Conservation (phyloP, 352 stramenopile species). For the Globisporangium nodosum region DNA sequence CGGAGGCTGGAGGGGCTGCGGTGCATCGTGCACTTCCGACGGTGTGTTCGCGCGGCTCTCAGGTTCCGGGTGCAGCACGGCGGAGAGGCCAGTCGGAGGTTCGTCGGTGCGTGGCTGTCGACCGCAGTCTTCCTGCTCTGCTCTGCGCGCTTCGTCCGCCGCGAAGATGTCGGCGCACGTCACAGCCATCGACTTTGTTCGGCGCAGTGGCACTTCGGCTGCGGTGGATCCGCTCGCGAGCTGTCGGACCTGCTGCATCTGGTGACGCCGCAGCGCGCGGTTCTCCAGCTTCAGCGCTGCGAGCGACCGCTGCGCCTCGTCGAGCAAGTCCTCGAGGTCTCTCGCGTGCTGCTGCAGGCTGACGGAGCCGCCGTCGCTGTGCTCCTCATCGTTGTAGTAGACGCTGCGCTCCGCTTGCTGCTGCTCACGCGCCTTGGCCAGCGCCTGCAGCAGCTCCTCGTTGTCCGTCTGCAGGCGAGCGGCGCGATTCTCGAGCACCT, state of each 20-base stretch:
- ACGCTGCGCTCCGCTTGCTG: background rate
- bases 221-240: background rate
- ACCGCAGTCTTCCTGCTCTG: background rate
- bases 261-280: conserved; percentile 20
- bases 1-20: background rate
- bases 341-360: conserved; percentile 11
- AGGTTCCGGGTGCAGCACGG: background rate
- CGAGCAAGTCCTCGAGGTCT: conserved; percentile 20
- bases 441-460: conserved; percentile 2
- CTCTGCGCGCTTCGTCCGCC: conserved; percentile 1
- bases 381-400: conserved; percentile 1
- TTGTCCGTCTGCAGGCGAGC: conserved; percentile 12
- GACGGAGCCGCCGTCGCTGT: background rate
- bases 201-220: background rate
- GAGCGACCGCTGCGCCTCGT: conserved; percentile 28
- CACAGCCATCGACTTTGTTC: conserved; percentile 5
- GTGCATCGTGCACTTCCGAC: background rate
- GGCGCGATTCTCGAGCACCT: conserved; percentile 14
- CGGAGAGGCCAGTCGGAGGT: background rate
- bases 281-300: conserved; percentile 33
- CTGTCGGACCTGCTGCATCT: conserved; percentile 3
- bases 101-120: background rate
- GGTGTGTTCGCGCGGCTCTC: background rate
- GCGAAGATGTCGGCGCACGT: conserved; percentile 12
- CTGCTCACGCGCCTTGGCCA: background rate